Evolutionary conservation across 2,329 filamentous ascomycete genomes (phyloP), one percentile per base, ranked within the genome.

Genomic region (Cadophora sp.): DNA sequence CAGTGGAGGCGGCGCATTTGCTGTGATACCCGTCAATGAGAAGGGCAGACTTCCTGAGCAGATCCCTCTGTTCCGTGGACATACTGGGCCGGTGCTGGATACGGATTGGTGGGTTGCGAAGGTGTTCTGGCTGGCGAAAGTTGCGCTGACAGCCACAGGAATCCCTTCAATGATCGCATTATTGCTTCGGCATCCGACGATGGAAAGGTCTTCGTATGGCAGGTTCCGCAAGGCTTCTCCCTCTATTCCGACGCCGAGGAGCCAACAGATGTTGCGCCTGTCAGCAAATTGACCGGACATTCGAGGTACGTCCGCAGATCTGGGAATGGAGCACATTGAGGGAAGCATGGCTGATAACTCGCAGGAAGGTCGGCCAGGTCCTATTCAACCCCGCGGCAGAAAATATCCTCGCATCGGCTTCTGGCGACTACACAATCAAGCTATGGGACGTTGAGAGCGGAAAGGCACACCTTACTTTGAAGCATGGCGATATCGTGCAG

Each of bases 341-440:
- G 20, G 36, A 4, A 6, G 50, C 43, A 33, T 43, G n/a, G 69
- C 73, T 79, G 68, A 79, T 67, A 69, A 62, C 48, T 20, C 64
- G 68, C 78, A 96, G 95, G 81, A 99, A 99, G 82, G 93, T 99
- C 71, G 96, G 96, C 69, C 96, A 99, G 80, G 95, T 99, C 73
- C 88, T 97, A 64, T 99, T 98, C 86, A 98, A 99, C 83, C 94
- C 96, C 61, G 89, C 95, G 50, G 96, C 96, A 75, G 94, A 97
- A 78, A 97, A 96, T 80, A 91, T 99, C 73, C 91, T 99, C 60
- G 95, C 96, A 63, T 97, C 94, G 36, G 92, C 95, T 45, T 98
- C 96, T 16, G 96, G 95, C 76, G 96, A 99, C 80, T 94, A 94
- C 81, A 94, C 91, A 18, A 87, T 98, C 81, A 98, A 97, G 84